phyloP scores from a whole-genome alignment of 2,329 filamentous ascomycete species.

The Rhexocercosporidium sp. region DNA sequence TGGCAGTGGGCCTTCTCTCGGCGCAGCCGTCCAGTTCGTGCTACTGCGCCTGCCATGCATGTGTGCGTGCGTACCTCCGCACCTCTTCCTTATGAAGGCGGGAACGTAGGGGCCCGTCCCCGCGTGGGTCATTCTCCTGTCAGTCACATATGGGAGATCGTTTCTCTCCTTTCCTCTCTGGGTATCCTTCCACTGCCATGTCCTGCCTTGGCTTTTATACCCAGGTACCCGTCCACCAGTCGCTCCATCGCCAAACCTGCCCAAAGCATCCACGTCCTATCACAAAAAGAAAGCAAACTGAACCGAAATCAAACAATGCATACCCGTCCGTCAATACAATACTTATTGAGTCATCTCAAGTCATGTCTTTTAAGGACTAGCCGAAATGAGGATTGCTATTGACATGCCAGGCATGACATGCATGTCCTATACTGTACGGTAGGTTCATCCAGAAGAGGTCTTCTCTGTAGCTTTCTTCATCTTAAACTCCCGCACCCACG shows the following conservation, averaged over 20 bases:
- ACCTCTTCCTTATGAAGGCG: not conserved
- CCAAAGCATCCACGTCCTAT: not conserved
- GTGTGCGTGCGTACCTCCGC: not conserved
- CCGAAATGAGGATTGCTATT: not conserved
- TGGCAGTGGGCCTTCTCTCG: not conserved
- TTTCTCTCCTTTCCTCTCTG: not conserved
- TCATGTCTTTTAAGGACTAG: not conserved
- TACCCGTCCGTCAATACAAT: not conserved
- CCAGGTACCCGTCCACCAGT: conserved; percentile 1
- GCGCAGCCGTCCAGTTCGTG: not conserved
- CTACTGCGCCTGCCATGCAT: not conserved
- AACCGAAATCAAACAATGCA: not conserved
- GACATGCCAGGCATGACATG: not conserved
- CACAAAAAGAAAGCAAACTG: not conserved
- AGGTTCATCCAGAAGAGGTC: conserved; percentile 5
- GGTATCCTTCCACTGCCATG: not conserved
- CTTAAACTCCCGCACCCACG: conserved; percentile 89
- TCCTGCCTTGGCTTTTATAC: too few species aligned
- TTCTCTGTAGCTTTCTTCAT: conserved; percentile 64
- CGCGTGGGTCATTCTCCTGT: not conserved
- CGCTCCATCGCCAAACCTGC: not conserved
- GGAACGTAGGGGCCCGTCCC: not conserved
- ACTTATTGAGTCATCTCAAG: not conserved
- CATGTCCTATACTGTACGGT: not conserved
- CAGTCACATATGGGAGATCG: not conserved